Evolutionary conservation across 495 filamentous ascomycete genomes (phyloP).

Genomic region (Penicillium paxilli): DNA sequence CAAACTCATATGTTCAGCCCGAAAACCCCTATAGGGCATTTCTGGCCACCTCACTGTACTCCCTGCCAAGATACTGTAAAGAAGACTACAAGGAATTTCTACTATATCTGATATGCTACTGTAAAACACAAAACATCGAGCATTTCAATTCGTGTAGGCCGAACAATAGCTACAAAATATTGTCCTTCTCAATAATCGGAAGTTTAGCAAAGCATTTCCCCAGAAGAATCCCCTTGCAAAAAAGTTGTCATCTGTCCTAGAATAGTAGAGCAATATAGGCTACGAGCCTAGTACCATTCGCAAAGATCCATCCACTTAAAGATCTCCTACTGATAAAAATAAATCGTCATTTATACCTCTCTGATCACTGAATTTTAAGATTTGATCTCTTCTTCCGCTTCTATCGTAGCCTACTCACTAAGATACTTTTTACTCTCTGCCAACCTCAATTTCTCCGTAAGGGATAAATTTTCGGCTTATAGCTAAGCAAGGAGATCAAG

Average conservation of each 20-base stretch:
- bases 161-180: too few species aligned
- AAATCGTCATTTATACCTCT: not conserved
- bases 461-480: not conserved
- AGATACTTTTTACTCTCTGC: not conserved
- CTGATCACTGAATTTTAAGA: not conserved
- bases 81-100: too few species aligned
- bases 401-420: not conserved
- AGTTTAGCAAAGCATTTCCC: too few species aligned
- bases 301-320: not conserved
- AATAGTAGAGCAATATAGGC: not conserved
- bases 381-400: not conserved
- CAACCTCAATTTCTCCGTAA: not conserved
- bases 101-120: too few species aligned
- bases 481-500: not conserved
- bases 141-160: too few species aligned
- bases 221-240: not conserved
- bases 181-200: too few species aligned
- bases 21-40: too few species aligned
- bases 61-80: too few species aligned
- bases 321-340: not conserved
- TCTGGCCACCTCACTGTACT: too few species aligned
- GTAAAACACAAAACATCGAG: too few species aligned
- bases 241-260: not conserved
- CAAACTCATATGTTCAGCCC: too few species aligned
- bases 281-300: conserved; percentile 1